Conservation (phyloP, 2,329 filamentous ascomycete species). For the Cytospora leucostoma region DNA sequence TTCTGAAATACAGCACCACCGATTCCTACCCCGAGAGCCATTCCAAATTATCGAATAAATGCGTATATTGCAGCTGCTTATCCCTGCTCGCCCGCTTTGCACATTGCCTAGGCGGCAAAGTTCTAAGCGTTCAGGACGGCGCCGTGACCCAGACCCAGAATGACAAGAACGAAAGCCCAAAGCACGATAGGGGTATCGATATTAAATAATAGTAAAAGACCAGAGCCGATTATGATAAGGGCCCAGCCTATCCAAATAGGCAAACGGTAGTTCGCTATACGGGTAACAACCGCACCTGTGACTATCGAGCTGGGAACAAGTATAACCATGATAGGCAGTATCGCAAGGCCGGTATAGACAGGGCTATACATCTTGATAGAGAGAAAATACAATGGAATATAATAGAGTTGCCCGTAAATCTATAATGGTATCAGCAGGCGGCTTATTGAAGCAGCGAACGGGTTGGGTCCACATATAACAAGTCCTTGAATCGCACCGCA, state of each 20-base stretch:
- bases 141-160: constrained; percentile 29
- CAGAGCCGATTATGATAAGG: constrained; percentile 14
- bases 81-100: constrained; percentile 25
- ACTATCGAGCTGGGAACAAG: constrained; percentile 27
- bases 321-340: constrained; percentile 27
- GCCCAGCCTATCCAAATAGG: constrained; percentile 29
- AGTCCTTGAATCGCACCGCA: constrained; percentile 5
- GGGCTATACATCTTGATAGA: constrained; percentile 27
- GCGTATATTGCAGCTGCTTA: constrained; percentile 25
- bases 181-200: constrained; percentile 7
- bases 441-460: not conserved
- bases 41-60: constrained; percentile 28
- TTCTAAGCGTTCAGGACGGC: constrained; percentile 29
- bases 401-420: constrained; percentile 26
- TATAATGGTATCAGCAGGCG: not conserved
- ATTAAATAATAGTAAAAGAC: constrained; percentile 26
- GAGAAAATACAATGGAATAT: constrained; percentile 31
- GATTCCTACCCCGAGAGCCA: constrained; percentile 28
- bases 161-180: constrained; percentile 24
- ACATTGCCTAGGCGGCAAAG: constrained; percentile 30
- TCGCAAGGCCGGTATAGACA: constrained; percentile 25
- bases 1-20: constrained; percentile 30
- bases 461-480: not conserved
- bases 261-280: constrained; percentile 26
- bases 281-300: constrained; percentile 28